Base-by-base conservation (phyloP, 148 eudicot genomes). In the Rhododendron griersonianum region DNA sequence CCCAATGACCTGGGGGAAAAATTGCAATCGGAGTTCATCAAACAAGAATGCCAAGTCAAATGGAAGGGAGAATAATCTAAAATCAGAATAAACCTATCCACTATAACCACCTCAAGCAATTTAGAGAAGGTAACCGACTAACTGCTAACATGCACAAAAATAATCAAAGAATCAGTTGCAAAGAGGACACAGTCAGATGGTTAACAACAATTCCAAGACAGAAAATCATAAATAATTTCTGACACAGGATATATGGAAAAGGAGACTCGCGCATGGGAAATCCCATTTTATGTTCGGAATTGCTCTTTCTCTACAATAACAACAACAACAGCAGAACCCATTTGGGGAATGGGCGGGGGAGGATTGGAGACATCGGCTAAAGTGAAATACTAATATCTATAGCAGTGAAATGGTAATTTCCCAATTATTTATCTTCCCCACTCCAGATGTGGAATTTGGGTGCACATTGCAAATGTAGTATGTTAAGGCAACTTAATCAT, bases 1-100 rank as follows among this genome's bases (percentile, higher is more conserved):
- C 67, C 98, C 96, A 89, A 98, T 83, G 76, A 95, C 86, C 99
- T 97, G 92, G 86, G 90, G 65, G 3, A 67, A 67, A 83, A 47
- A 44, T 3, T 61, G 44, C 19, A 41, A 82, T 59, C 21, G 5
- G 59, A 57, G 37, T 39, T 59, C 74, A 57, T 25, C 85, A 71
- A 53, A 86, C 35, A 11, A 67, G 11, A 81, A 80, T 45, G 47
- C 37, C 37, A 47, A 37, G 14, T 25, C 18, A 69, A 69, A 45
- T 78, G 53, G 14, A 67, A 80, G 35, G 35, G 44, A 63, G 11
- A 53, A 79, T 30, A 39, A 61, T 61, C 37, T 71, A 80, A 79
- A 79, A 78, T 63, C 77, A 79, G 30, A 45, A 28, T 16, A 50
- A 75, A 65, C 19, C 71, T 80, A 14, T 79, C 53, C 37, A 6